Evolutionary conservation across 139 green algal genomes (phyloP), one percentile per base, ranked within the genome.

Genomic region (Choricystis sp.): DNA sequence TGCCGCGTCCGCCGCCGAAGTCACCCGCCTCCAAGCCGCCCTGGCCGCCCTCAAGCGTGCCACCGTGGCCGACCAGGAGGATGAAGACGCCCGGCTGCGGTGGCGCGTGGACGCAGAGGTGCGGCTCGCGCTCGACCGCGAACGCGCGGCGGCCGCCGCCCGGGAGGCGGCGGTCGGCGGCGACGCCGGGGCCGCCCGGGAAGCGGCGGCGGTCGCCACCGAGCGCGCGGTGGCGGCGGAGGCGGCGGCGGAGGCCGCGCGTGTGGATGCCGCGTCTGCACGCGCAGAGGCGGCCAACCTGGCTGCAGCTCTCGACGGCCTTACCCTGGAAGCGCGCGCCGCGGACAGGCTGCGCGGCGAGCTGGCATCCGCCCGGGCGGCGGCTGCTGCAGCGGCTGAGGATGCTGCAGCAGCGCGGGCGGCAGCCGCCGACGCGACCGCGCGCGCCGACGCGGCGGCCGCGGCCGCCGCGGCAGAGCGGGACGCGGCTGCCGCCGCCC

Each of bases 241-340:
- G 20, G 19, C 27, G 27, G 25, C 48, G 63, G 9, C 56, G 56
- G 26, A 4, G 55, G 26, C 26, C 29, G 19, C 55, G 27, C 4
- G 4, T 25, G 16, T 27, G 22, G 49, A 49, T 22, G 25, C 40
- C 22, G 9, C 19, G 19, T n/a, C 56, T 25, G 9, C 26, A 27
- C 19, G 4, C 55, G n/a, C 22, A 19, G 48, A 68, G 25, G 26
- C 30, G 16, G 19, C 22, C 52, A 68, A 63, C 24, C 23, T 68
- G 29, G 68, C 80, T 70, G 68, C 70, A 0, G 81, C 76, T 1
- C 70, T 87, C 25, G 81, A 74, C 2, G 77, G 84, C 68, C 68
- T 87, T 61, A 74, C 76, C 4, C 81, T 69, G 61, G 77, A 84
- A 66, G 78, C 71, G 60, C 77, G 84, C 9, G 72, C 70, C 9